Evolutionary conservation across 2,329 filamentous ascomycete genomes (phyloP), one percentile per base, ranked within the genome.

Genomic region (Rhytidhysteron rufulum): DNA sequence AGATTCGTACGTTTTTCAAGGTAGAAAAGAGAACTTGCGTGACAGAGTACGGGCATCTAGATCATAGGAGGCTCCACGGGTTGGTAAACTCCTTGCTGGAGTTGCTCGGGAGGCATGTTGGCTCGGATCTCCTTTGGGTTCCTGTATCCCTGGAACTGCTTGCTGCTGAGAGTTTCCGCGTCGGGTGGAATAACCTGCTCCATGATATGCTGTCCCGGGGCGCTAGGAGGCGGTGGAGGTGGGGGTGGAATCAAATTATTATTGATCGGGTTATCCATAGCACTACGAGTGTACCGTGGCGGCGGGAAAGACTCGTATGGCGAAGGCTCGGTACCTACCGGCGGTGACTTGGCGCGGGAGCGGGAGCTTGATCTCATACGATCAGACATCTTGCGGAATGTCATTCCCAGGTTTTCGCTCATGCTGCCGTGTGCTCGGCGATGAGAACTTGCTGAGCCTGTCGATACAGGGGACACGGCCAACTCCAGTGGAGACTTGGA

Each of bases 331-430:
- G 55, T 43, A 27, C 47, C 32, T 22, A 51, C 41, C 3, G 69
- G 68, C 5, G 73, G 71, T 4, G 70, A 72, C 41, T 71, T 74
- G 40, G 67, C 66, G 19, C 75, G 68, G 30, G 71, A 74, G 39
- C 78, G 73, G 47, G 72, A 77, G 37, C 68, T 76, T 55, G 73
- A 79, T 29, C 79, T 71, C 71, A 81, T 79, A 17, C 78, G 72
- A n/a, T 76, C 76, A 3, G 76, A 74, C 16, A 82, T 67, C 40
- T 62, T 51, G 40, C 63, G 62, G 47, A 68, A 66, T 10, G 60
- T 63, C 49, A 71, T 77, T 20, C 75, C 73, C 25, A 82, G 70
- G 42, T 72, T 77, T 39, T 81, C 78, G 49, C 77, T 79, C 24
- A 75, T 72, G 53, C 76, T 80, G 39, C 72, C 68, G 16, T 74